Base-by-base conservation (phyloP, 257 asterid species). In the Anisodus acutangulus region DNA sequence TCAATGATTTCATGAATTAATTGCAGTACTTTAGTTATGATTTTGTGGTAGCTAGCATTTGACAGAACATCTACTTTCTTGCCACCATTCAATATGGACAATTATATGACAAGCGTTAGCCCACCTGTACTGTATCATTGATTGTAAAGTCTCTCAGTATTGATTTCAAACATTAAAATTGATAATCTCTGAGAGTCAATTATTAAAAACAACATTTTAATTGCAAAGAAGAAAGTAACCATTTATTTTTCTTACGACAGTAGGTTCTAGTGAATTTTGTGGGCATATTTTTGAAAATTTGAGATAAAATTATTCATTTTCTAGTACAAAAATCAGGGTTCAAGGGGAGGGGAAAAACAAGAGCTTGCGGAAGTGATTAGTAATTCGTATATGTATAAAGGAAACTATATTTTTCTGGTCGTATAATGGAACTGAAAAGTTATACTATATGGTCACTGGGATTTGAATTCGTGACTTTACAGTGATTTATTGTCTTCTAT, bases 31-130 rank as follows among this genome's bases (percentile, higher is more conserved):
- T 62, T 15, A 41, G 66, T 55, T 16, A 43, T 78, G 58, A 82
- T 26, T 22, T 68, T 83, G 86, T 83, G 88, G 84, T 82, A 9
- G 49, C 81, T 66, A 82, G 64, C 83, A 4, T 54, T n/a, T 11
- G 76, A 66, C 39, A 15, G 81, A 47, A 55, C 81, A 66, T 55
- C 76, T 64, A 35, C 47, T 85, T 82, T 9, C 13, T 53, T 82
- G 45, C 81, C 51, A 2, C 63, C 81, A 51, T 76, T 76, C 81
- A 76, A 13, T 76, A 37, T 80, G 0, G 57, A 70, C 80, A 82
- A 66, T 79, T 58, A 63, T 66, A 60, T 64, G 60, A 57, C 6
- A 37, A 37, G 81, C 78, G 10, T 49, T 10, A 51, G 63, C 81
- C 81, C 63, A 76, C 81, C 63, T 22, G 11, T 37, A 76, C 47